Percentiles rank a stretch among this genome's conserved stretches.
phyloP scores from a whole-genome alignment of 2,329 filamentous ascomycete species.

The Paracorniculantispora psalliotae region DNA sequence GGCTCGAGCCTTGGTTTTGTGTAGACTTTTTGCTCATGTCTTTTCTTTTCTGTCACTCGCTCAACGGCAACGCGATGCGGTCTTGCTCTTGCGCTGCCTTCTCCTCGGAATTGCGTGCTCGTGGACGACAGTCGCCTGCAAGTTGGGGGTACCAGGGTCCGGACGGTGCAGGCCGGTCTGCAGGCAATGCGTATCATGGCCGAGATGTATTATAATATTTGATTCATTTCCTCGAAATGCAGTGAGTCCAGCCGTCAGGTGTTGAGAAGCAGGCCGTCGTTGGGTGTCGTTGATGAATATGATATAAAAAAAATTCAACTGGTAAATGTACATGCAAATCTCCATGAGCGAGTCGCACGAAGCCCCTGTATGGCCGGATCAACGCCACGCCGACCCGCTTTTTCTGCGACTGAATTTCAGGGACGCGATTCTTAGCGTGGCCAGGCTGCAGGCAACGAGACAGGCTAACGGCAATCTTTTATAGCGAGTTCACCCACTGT shows the following conservation, averaged over 20 bases:
- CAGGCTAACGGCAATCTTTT: neutral
- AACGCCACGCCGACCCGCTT: conserved; percentile 1
- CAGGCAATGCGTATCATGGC: conserved; percentile 8
- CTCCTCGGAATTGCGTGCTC: neutral
- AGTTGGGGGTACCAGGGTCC: neutral
- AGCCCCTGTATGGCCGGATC: neutral
- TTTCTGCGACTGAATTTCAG: neutral
- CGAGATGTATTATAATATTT: neutral
- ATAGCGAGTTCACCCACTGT: neutral
- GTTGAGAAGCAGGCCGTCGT: neutral
- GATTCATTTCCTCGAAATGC: neutral
- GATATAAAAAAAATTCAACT: conserved; percentile 2
- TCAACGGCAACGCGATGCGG: neutral
- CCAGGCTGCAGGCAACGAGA: too few relatives aligned
- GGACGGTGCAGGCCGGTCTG: conserved; percentile 3
- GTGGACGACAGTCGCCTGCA: neutral
- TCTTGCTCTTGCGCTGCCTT: too few relatives aligned
- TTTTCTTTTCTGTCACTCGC: neutral
- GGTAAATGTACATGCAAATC: neutral
- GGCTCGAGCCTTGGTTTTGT: neutral
- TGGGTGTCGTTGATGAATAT: neutral
- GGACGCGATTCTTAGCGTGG: neutral
- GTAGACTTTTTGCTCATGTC: neutral
- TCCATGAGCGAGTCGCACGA: neutral
- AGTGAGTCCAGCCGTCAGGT: neutral